Evolutionary conservation across 495 filamentous ascomycete species (phyloP).

Genomic region (Physcia stellaris): DNA sequence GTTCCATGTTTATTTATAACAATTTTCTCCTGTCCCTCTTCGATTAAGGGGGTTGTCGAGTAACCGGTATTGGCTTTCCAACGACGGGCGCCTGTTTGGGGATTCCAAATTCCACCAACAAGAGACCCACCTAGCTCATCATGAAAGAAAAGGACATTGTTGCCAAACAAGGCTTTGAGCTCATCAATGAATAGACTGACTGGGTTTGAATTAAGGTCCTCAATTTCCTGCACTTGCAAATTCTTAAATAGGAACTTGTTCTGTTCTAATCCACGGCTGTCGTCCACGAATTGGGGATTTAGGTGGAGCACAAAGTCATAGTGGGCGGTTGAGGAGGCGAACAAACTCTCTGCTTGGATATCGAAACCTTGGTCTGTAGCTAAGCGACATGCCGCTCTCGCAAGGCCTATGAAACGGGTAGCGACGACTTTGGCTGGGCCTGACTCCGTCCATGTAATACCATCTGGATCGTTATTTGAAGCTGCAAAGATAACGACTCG

Average conservation of each 20-base stretch:
- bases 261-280: constrained; percentile 13
- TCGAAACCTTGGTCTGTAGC: constrained; percentile 41
- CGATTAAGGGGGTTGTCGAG: constrained; percentile 43
- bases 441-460: constrained; percentile 65
- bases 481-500: constrained; percentile 69
- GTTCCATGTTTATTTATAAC: constrained; percentile 60
- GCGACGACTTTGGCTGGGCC: constrained; percentile 72
- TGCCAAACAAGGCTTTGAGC: constrained; percentile 44
- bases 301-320: constrained; percentile 80
- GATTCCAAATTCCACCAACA: constrained; percentile 77
- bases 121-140: constrained; percentile 39
- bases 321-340: constrained; percentile 51
- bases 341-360: constrained; percentile 49
- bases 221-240: constrained; percentile 25
- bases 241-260: constrained; percentile 51
- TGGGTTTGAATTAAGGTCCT: constrained; percentile 35
- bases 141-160: constrained; percentile 61
- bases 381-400: constrained; percentile 51
- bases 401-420: constrained; percentile 65
- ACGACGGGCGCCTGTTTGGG: constrained; percentile 34
- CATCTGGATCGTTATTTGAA: constrained; percentile 61
- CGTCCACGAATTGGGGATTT: constrained; percentile 28
- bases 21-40: constrained; percentile 25
- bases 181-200: constrained; percentile 40
- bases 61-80: constrained; percentile 59